Base-by-base conservation (phyloP, 352 stramenopile genomes). In the Globisporangium camurandrum region DNA sequence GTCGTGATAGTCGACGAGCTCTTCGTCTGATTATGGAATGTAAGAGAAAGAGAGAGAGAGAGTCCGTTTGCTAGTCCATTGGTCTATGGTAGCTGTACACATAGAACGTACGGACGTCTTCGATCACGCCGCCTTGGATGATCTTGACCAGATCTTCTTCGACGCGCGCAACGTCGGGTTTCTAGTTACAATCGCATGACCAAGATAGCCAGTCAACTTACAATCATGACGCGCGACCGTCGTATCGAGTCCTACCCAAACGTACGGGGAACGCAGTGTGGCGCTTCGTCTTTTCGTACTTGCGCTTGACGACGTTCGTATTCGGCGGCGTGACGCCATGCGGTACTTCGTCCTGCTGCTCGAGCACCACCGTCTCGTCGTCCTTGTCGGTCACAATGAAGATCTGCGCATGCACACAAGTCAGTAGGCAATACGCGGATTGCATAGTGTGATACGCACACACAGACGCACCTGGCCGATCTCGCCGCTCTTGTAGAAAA, bases 401-500 rank as follows among this genome's bases (percentile, higher is more conserved):
- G 28, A 90, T 88, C 81, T 93, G 40, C 42, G 10, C 19, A 24
- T 23, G 5, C 36, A 22, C 12, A 17, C 31, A 8, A 37, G 31
- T 37, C 31, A 37, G 31, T 37, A n/a, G n/a, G n/a, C 31, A 8
- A 16, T 37, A 9, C 10, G 6, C 1, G 2, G 31, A 1, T 37
- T 19, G 33, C 33, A 3, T 38, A n/a, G 9, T 16, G 33, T 20
- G 10, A 34, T 12, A 34, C 14, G 3, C 30, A 34, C 3, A 42
- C 24, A 28, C 20, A 8, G 2, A 16, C 44, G 10, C 31, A 88
- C 80, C 64, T 93, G 83, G 47, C 83, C 83, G 34, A 94, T 91
- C 51, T 94, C 83, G 36, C 80, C 78, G 41, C 80, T 91, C 49
- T 94, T 94, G 69, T 94, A 94, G 36, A 92, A 88, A 31, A 92